Base-by-base conservation (phyloP, 345 rosid genomes). In the Schrenkiella parvula region DNA sequence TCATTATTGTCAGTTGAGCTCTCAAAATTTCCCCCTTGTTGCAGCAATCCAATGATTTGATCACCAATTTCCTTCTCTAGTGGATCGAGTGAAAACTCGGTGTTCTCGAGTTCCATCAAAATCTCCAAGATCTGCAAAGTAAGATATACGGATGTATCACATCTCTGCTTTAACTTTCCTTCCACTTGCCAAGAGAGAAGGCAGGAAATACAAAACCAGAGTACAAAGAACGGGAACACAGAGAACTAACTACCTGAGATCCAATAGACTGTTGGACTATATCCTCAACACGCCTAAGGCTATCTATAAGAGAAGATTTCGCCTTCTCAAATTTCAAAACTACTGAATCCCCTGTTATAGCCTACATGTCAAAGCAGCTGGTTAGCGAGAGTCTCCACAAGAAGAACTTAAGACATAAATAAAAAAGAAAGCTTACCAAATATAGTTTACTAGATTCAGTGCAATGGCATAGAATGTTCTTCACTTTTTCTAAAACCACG, bases 291-390 rank as follows among this genome's bases (percentile, higher is more conserved):
- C 89, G 88, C 81, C 84, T 85, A 64, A 95, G 96, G 80, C 98
- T 84, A 77, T 88, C 90, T 67, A 64, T 73, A 51, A 95, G 96
- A 63, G 93, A 85, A 76, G 80, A 73, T 41, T 85, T 87, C 46
- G 89, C 92, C 81, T 85, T 91, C 66, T 86, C 95, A 64, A 95
- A 95, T 81, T 91, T 95, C 72, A 76, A 70, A 74, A 91, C 93
- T 76, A 91, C 89, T 9, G 97, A 88, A 73, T 95, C 96, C 58
- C 93, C 97, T 15, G 99, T 95, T 65, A 95, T 89, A 74, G 98
- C 99, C 99, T 95, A 78, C 76, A 77, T 35, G 51, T 22, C 25
- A 71, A 46, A 71, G 5, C 35, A 57, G 19, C 19, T 11, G 8
- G 70, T 76, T 52, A 62, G 71, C 51, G 0, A 50, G 53, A 66